A percentile compares a stretch with the other conserved stretches of the same genome.
Evolutionary conservation across 441 rosid genomes (phyloP).

Genomic region (Pelargonium fulgidum): DNA sequence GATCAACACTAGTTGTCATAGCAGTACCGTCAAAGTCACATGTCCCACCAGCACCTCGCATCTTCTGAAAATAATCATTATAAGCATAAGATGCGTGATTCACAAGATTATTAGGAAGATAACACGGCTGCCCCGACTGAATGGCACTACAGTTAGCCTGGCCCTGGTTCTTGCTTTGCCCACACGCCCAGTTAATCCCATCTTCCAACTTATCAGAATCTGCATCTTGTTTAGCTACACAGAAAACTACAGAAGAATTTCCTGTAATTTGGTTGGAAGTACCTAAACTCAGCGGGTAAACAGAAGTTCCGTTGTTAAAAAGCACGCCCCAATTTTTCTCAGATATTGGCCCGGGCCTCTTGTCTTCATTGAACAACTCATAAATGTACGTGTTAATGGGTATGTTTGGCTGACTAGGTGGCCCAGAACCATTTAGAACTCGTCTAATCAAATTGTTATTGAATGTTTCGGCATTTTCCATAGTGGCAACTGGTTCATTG

Average conservation of each 20-base stretch:
- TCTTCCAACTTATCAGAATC: slow-evolving; percentile 53
- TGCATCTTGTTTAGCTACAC: slow-evolving; percentile 64
- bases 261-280: slow-evolving; percentile 24
- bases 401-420: slow-evolving; percentile 62
- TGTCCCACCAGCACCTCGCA: slow-evolving; percentile 64
- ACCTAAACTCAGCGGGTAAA: slow-evolving; percentile 52
- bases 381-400: slow-evolving; percentile 73
- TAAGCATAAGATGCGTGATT: slow-evolving; percentile 88
- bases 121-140: slow-evolving; percentile 65
- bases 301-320: slow-evolving; percentile 58
- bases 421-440: slow-evolving; percentile 74
- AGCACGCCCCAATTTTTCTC: slow-evolving; percentile 88
- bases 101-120: slow-evolving; percentile 41
- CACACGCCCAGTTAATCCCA: slow-evolving; percentile 95
- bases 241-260: slow-evolving; percentile 52
- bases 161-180: slow-evolving; percentile 41
- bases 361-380: slow-evolving; percentile 86
- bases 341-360: slow-evolving; percentile 56
- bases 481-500: slow-evolving; percentile 65
- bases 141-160: slow-evolving; percentile 63
- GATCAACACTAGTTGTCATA: slow-evolving; percentile 48
- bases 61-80: slow-evolving; percentile 82
- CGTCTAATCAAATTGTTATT: slow-evolving; percentile 58
- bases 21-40: slow-evolving; percentile 90
- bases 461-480: slow-evolving; percentile 65